These are phyloP conservation scores for Samsoniella hepiali DNA, from an alignment of 2,329 filamentous ascomycete species.

Conservation along the genomic window DNA sequence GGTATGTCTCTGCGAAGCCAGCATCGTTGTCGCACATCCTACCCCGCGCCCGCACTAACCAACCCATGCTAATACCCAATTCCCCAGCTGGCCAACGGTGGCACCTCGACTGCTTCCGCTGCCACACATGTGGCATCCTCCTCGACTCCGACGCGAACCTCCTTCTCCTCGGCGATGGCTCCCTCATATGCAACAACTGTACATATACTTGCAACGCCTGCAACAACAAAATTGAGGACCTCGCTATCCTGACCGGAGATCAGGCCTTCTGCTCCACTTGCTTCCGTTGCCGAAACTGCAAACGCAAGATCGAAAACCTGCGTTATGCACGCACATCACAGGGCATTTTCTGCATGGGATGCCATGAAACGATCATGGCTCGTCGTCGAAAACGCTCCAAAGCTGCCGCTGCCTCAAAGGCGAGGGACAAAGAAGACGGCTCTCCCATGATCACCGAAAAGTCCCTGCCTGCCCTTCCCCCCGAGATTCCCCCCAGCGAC, in stretches of 20 bases:
- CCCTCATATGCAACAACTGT: conserved; percentile 98
- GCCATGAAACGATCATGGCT: conserved; percentile 95
- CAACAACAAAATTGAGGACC: conserved; percentile 94
- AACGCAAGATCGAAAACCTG: conserved; percentile 96
- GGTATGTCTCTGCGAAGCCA: conserved; percentile 53
- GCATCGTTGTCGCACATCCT: conserved; percentile 2
- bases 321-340: conserved; percentile 96
- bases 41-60: neutral
- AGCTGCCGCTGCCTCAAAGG: conserved; percentile 56
- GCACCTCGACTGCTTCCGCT: conserved; percentile 99
- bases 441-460: conserved; percentile 78
- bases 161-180: conserved; percentile 93
- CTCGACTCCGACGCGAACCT: conserved; percentile 98
- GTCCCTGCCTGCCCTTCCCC: conserved; percentile 85
- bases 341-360: conserved; percentile 99
- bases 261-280: conserved; percentile 97
- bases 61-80: conserved; percentile 28
- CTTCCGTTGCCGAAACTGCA: conserved; percentile 97
- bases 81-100: conserved; percentile 83
- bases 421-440: conserved; percentile 56
- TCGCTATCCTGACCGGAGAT: conserved; percentile 94
- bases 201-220: conserved; percentile 98
- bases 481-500: conserved; percentile 63
- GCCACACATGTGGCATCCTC: conserved; percentile 90
- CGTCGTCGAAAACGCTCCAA: conserved; percentile 83